These are phyloP conservation scores for Trichoderma gamsii DNA, from an alignment of 495 filamentous ascomycete species.

Conservation along the genomic window DNA sequence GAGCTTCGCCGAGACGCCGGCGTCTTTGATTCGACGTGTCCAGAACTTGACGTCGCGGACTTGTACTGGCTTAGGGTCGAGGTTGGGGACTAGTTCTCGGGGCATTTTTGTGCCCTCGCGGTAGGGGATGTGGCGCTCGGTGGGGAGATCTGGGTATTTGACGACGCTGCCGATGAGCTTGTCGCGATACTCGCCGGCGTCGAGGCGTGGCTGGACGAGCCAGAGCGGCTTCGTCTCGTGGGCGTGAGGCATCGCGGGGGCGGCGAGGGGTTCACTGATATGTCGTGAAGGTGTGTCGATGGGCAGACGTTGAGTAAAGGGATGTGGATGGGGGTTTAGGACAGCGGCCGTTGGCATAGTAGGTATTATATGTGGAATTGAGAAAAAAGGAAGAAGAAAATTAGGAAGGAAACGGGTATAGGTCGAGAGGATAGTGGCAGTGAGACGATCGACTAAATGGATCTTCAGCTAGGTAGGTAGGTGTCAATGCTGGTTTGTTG, in stretches of 20 bases:
- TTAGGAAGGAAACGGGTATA: not conserved
- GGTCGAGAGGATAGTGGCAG: not conserved
- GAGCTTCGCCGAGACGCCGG: conserved; percentile 5
- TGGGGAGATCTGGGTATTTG: conserved; percentile 14
- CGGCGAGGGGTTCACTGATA: not conserved
- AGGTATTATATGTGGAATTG: not conserved
- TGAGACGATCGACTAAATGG: not conserved
- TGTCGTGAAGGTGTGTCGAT: not conserved
- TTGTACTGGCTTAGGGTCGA: conserved; percentile 1
- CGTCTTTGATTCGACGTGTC: not conserved
- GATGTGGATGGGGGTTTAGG: not conserved
- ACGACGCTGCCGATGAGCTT: conserved; percentile 16
- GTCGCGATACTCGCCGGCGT: conserved; percentile 13
- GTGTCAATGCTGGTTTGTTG: not conserved
- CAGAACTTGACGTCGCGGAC: conserved; percentile 3
- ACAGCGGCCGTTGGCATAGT: not conserved
- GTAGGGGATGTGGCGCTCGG: conserved; percentile 15
- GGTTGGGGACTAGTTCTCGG: not conserved
- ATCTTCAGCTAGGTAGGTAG: not conserved
- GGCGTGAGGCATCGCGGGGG: conserved; percentile 3
- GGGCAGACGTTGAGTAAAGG: not conserved
- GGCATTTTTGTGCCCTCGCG: not conserved
- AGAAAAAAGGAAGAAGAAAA: not conserved
- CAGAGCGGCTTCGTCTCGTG: conserved; percentile 14
- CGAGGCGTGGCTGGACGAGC: conserved; percentile 12